Evolutionary conservation across 2,329 filamentous ascomycete genomes (phyloP), one percentile per base, ranked within the genome.

Genomic region (Ambrosiella xylebori): DNA sequence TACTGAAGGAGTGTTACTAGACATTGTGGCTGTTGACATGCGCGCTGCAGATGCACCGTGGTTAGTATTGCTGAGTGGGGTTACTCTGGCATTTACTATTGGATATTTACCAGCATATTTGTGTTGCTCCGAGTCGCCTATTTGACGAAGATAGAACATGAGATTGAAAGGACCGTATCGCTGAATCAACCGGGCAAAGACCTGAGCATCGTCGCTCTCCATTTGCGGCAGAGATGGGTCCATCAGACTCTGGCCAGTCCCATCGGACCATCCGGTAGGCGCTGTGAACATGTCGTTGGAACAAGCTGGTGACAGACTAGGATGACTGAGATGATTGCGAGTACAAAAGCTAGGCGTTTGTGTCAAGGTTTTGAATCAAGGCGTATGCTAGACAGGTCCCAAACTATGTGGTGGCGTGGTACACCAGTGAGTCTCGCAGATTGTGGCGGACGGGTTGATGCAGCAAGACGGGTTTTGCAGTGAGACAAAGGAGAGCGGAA

Each of bases 1-100:
- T 6, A 71, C 72, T 5, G 71, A 70, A 6, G 68, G 70, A 13
- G 62, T 57, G 61, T 66, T 70, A 65, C 71, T 73, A 60, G 71
- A 66, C 17, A 72, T 64, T 11, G 71, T 72, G 17, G 65, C 68
- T 11, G 68, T 69, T 3, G 71, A 73, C 55, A 68, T 66, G 45
- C 69, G 70, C 7, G 70, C 71, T 72, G 58, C 52, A 39, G 44
- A 27, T 19, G n/a, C 45, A 58, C 2, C 8, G 17, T n/a, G 35
- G 47, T 51, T 51, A 51, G 47, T 51, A 12, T n/a, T 27, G 13
- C 2, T 36, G 27, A 27, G 49, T 44, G 38, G 27, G 8, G n/a
- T 7, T 27, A 37, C 40, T 57, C 44, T 57, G 54, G 44, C 15
- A 45, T 11, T 11, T 15, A 36, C 3, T 51, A 19, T 49, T 49